Evolutionary conservation across 2,329 filamentous ascomycete species (phyloP), one percentile per base, ranked within the genome.

Genomic region (Pseudogymnoascus sp.): DNA sequence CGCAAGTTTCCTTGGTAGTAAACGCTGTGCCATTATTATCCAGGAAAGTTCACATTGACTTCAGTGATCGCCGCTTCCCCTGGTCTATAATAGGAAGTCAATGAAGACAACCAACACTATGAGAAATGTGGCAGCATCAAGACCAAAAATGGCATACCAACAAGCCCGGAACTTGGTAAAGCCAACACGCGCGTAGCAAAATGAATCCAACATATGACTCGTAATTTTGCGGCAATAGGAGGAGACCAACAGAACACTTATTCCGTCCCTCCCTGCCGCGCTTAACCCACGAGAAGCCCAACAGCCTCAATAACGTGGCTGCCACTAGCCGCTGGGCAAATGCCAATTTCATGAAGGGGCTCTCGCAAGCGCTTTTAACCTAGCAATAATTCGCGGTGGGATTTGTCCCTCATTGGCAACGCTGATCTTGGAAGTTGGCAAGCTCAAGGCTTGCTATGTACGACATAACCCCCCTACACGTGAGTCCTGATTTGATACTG

Each of bases 11-110:
- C 2, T 32, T 9, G 16, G 28, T 54, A 54, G 47, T 54, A 32
- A 54, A 54, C 47, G 47, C 25, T 20, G 28, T 54, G 28, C 25
- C 25, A 54, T 32, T 54, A 54, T 54, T 54, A 54, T 32, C 47
- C n/a, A 18, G 2, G 4, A 50, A 18, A 25, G 11, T 7, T 25
- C 39, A 14, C 39, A 43, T 43, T 25, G 12, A 25, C 18, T 25
- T 47, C 41, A 28, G 20, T 7, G 12, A 25, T n/a, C 20, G 25
- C 14, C 43, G 25, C 25, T 18, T 50, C 30, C 9, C n/a, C n/a
- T 32, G 25, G 47, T 20, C 47, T 32, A 32, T 20, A 54, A 32
- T 54, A 20, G 47, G 47, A 54, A 54, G 28, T 20, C 28, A 32
- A 54, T 18, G 47, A 32, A 54, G 9, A 6, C 28, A 6, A 32